Evolutionary conservation across 768 basidiomycete species (phyloP).

Genomic region (Termitomyces sp.): DNA sequence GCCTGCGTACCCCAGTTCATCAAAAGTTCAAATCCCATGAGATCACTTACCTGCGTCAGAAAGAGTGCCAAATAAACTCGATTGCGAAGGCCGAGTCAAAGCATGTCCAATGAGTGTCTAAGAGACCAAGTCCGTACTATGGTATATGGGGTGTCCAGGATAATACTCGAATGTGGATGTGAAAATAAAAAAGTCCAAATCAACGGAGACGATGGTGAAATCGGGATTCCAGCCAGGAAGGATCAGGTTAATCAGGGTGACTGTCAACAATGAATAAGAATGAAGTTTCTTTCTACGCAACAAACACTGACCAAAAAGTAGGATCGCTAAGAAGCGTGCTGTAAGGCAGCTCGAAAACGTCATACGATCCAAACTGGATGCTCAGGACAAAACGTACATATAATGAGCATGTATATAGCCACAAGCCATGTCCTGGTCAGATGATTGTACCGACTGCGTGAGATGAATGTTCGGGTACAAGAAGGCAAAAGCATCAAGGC

Average conservation of each 20-base stretch:
- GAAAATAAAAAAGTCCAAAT: conserved; percentile 31
- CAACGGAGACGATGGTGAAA: conserved; percentile 32
- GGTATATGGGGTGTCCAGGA: conserved; percentile 37
- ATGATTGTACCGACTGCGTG: conserved; percentile 1
- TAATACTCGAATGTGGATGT: conserved; percentile 35
- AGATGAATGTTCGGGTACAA: not conserved
- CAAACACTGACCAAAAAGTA: conserved; percentile 1
- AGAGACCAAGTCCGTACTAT: conserved; percentile 28
- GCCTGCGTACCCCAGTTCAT: conserved; percentile 13
- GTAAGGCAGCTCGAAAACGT: not conserved
- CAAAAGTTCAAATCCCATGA: not conserved
- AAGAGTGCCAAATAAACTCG: conserved; percentile 30
- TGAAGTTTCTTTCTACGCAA: no score
- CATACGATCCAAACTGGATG: not conserved
- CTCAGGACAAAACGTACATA: not conserved
- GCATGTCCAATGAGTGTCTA: conserved; percentile 34
- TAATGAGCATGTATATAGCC: not conserved
- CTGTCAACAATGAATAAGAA: not conserved
- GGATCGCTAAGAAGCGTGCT: not conserved
- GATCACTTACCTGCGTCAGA: conserved; percentile 26
- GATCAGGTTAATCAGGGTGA: conserved; percentile 25
- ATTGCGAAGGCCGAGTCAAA: conserved; percentile 27
- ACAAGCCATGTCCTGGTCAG: not conserved
- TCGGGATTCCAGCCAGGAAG: conserved; percentile 37
- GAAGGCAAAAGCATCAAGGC: no score